Evolutionary conservation across 352 stramenopile species (phyloP), one percentile per base, ranked within the genome.

Genomic region (Blastocystis sp.): DNA sequence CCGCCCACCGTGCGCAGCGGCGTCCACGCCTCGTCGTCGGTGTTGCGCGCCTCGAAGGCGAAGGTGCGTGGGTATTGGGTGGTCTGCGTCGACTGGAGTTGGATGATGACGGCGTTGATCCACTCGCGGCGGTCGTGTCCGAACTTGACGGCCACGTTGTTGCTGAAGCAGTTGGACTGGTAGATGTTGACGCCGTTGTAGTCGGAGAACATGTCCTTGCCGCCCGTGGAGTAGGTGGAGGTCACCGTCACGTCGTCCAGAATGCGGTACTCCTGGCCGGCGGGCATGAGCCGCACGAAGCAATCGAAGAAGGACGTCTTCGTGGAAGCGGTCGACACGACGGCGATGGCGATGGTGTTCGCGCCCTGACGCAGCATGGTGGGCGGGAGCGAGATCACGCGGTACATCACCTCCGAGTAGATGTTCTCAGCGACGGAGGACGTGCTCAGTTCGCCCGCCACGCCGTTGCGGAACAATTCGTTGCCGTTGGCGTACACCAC

Each of bases 381-480:
- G 2, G 69, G 38, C n/a, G 74, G 74, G 1, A 84, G 60, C 9
- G 74, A 69, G 28, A 67, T 34, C 2, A 84, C 21, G 17, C 56
- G 74, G 48, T 84, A 84, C 10, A 59, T 38, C 38, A 84, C 9
- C 21, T 84, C 53, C 23, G 53, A 28, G 40, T 70, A 66, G 10
- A 28, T 67, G 1, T 62, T 52, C 14, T 38, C 28, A 17, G 78
- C 78, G n/a, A 62, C 17, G 23, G 78, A 79, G 38, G n/a, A 56
- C 11, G 65, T 56, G 1, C 21, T 64, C 11, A 88, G 64, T 0
- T 88, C 78, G 10, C 78, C 78, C 41, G 28, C 62, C 11, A 88
- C n/a, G n/a, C 67, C 45, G 48, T 88, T 76, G 40, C 78, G 52
- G 43, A 60, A 88, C 43, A 70, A 21, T n/a, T 88, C 78, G 34